Conservation (phyloP, 768 basidiomycete genomes). For the Leccinum subtestaceum region DNA sequence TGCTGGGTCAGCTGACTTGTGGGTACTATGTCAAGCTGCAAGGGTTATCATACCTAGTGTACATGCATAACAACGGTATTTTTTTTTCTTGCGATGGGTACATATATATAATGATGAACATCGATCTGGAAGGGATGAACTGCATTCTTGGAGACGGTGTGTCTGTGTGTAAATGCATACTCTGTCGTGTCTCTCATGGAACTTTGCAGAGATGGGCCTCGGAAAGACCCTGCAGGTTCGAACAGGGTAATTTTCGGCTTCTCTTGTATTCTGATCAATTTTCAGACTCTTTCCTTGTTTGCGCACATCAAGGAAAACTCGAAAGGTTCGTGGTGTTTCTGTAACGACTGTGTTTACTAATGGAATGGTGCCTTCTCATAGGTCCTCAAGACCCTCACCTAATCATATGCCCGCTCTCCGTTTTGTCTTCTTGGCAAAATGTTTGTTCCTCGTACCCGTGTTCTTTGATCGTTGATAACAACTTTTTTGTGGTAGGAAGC, state of each 20-base stretch:
- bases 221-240: slow-evolving; percentile 62
- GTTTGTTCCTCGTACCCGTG: slow-evolving; percentile 25
- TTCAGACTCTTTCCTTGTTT: slow-evolving; percentile 57
- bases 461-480: background rate
- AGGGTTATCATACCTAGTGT: slow-evolving; percentile 63
- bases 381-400: slow-evolving; percentile 59
- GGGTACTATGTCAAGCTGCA: slow-evolving; percentile 37
- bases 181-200: background rate
- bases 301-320: slow-evolving; percentile 61
- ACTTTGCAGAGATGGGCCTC: slow-evolving; percentile 52
- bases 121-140: slow-evolving; percentile 48
- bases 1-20: background rate
- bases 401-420: slow-evolving; percentile 71
- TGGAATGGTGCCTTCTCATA: slow-evolving; percentile 10
- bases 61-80: slow-evolving; percentile 66
- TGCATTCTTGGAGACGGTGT: slow-evolving; percentile 70
- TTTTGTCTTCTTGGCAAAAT: slow-evolving; percentile 56
- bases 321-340: slow-evolving; percentile 32
- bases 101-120: background rate
- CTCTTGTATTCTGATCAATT: slow-evolving; percentile 3
- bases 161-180: slow-evolving; percentile 13
- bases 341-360: background rate
- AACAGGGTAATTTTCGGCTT: background rate
- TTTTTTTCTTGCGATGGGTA: background rate
- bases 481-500: slow-evolving; percentile 39